phyloP scores from a whole-genome alignment of 257 asterid species.

The Ligustrum vulgare region DNA sequence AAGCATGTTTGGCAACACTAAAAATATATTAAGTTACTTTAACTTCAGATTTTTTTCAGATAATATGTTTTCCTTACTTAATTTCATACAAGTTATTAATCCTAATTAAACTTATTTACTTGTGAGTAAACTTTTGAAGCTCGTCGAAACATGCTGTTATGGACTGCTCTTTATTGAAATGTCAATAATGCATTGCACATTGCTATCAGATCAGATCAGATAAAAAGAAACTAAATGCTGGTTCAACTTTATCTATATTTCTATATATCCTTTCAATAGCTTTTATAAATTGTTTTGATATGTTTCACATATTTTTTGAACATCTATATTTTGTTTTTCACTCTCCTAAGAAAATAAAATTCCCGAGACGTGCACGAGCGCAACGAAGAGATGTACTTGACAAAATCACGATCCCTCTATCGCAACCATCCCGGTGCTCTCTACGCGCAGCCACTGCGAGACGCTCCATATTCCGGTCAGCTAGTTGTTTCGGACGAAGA shows the following conservation, averaged over 20 bases:
- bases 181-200: background rate
- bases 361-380: background rate
- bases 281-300: background rate
- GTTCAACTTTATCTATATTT: background rate
- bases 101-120: background rate
- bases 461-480: constrained; percentile 50
- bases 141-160: background rate
- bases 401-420: constrained; percentile 63
- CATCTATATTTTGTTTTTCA: background rate
- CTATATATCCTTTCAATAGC: background rate
- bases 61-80: background rate
- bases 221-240: background rate
- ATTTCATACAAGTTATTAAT: no score
- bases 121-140: background rate
- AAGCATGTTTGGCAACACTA: background rate
- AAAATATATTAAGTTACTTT: background rate
- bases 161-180: background rate
- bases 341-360: background rate
- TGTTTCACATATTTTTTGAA: background rate
- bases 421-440: constrained; percentile 51
- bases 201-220: background rate
- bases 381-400: constrained; percentile 50
- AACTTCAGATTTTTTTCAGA: background rate
- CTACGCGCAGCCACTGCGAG: constrained; percentile 37
- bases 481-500: constrained; percentile 60